These are phyloP conservation scores for Ophiostoma sp. DNA, from an alignment of 2,329 filamentous ascomycete species.

Conservation along the genomic window DNA sequence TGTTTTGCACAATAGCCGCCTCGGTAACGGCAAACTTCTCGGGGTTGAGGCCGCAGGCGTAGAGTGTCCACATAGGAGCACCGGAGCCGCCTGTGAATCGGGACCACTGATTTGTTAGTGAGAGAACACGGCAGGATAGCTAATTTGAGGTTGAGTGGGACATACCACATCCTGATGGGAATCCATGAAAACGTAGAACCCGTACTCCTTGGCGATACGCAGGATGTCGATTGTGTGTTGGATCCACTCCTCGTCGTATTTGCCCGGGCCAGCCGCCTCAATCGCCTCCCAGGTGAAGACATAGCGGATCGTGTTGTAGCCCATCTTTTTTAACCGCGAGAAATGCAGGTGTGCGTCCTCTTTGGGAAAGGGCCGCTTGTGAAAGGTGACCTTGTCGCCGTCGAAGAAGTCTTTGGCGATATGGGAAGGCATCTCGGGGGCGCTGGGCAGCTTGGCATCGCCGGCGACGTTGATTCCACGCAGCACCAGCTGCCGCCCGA, in stretches of 20 bases:
- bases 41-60: slow-evolving; percentile 89
- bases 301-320: slow-evolving; percentile 95
- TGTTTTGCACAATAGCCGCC: slow-evolving; percentile 93
- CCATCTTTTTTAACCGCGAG: slow-evolving; percentile 78
- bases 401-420: slow-evolving; percentile 80
- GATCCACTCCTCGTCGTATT: slow-evolving; percentile 93
- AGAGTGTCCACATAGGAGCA: slow-evolving; percentile 96
- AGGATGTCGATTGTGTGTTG: slow-evolving; percentile 84
- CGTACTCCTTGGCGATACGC: slow-evolving; percentile 81
- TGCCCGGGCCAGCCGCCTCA: slow-evolving; percentile 84
- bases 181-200: slow-evolving; percentile 97
- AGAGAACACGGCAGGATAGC: slow-evolving; percentile 28
- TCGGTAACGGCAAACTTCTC: slow-evolving; percentile 81
- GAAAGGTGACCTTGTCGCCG: slow-evolving; percentile 87
- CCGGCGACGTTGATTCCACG: slow-evolving; percentile 92
- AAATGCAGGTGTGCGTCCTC: slow-evolving; percentile 87
- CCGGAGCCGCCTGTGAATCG: slow-evolving; percentile 91
- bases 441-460: slow-evolving; percentile 85
- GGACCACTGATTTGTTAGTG: slow-evolving; percentile 67
- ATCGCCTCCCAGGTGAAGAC: slow-evolving; percentile 99
- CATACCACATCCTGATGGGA: slow-evolving; percentile 94
- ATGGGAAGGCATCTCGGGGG: slow-evolving; percentile 80
- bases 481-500: slow-evolving; percentile 82
- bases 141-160: slow-evolving; percentile 31
- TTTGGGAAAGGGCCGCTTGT: slow-evolving; percentile 77